A percentile compares a stretch with the other conserved stretches of the same genome.
phyloP scores from a whole-genome alignment of 2,329 filamentous ascomycete genomes.

The Cordyceps cateniannulata region DNA sequence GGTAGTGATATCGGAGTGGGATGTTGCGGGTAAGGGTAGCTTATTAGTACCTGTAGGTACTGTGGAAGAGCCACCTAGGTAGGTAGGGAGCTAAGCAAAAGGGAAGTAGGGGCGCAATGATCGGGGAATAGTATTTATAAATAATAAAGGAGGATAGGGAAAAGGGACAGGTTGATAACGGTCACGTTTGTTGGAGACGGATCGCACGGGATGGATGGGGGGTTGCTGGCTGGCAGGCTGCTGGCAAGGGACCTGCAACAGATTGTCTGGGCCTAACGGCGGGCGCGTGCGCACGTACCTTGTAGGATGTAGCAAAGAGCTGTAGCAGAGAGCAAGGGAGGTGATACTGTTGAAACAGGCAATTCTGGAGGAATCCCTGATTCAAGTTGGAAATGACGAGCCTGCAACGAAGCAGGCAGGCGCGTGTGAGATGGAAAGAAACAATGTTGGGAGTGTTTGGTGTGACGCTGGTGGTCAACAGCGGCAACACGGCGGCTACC shows the following conservation, averaged over 20 bases:
- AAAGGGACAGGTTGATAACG: not conserved
- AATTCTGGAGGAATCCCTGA: not conserved
- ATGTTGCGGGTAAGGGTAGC: not conserved
- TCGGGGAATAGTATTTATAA: not conserved
- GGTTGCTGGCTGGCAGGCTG: not conserved
- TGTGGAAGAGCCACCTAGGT: too few relatives aligned
- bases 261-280: not conserved
- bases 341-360: not conserved
- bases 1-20: not conserved
- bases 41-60: too few relatives aligned
- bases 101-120: not conserved
- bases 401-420: not conserved
- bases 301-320: not conserved
- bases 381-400: not conserved
- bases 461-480: not conserved
- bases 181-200: not conserved
- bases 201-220: not conserved
- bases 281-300: slow-evolving; percentile 11
- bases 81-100: not conserved
- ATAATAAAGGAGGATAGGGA: not conserved
- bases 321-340: not conserved
- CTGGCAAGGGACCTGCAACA: slow-evolving; percentile 2
- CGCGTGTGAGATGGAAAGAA: not conserved
- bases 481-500: not conserved
- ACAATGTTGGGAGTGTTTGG: not conserved